Conservation (phyloP, 192 early-diverging fungal species). For the Podila verticillata region DNA sequence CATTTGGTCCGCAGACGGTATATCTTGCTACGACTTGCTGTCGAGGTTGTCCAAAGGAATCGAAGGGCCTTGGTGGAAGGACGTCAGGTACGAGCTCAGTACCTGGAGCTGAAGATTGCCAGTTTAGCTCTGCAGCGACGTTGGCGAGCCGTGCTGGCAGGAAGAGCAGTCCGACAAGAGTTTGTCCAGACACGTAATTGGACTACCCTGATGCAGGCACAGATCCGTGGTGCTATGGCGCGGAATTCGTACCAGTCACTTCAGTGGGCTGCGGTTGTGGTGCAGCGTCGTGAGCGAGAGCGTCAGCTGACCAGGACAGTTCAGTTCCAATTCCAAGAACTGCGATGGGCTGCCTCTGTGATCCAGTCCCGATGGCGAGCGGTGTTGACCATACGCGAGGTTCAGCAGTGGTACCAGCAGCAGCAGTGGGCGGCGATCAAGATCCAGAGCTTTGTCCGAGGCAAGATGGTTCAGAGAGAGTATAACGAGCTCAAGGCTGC, state of each 20-base stretch:
- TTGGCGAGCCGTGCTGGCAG: conserved; percentile 28
- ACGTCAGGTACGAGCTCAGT: conserved; percentile 13
- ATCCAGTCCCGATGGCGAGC: conserved; percentile 40
- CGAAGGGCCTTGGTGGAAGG: conserved; percentile 19
- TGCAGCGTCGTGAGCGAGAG: conserved; percentile 21
- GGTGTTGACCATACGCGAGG: conserved; percentile 7
- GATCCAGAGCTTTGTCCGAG: conserved; percentile 24
- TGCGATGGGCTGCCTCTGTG: conserved; percentile 35
- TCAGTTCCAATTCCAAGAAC: not conserved
- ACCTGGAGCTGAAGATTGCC: conserved; percentile 13
- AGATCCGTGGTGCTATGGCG: conserved; percentile 14
- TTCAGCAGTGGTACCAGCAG: conserved; percentile 25
- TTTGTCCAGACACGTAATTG: conserved; percentile 15
- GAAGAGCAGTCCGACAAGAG: conserved; percentile 12
- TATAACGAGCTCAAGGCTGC: conserved; percentile 20
- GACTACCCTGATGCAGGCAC: conserved; percentile 17
- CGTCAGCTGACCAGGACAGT: not conserved
- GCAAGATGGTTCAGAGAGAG: conserved; percentile 12
- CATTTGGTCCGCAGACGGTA: conserved; percentile 25
- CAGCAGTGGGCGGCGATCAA: conserved; percentile 13
- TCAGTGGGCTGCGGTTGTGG: conserved; percentile 19
- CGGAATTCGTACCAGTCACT: conserved; percentile 13
- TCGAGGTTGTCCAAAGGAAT: conserved; percentile 31
- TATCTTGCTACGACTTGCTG: conserved; percentile 24
- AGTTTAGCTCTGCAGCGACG: conserved; percentile 30